Evolutionary conservation across 2,329 filamentous ascomycete genomes (phyloP).

Genomic region (Paramyrothecium sp.): DNA sequence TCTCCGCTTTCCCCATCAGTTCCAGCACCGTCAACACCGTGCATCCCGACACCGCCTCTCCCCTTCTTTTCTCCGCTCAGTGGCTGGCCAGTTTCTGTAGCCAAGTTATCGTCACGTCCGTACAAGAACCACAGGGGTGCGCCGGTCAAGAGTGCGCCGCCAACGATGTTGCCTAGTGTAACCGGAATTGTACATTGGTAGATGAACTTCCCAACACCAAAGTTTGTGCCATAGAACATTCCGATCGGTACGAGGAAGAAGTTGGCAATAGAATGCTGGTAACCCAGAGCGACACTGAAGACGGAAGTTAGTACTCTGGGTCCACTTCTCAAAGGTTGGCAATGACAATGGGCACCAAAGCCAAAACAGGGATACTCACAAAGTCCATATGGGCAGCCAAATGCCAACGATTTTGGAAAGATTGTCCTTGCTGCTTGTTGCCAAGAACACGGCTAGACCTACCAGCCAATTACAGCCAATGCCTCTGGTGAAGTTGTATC

Average conservation of each 20-base stretch:
- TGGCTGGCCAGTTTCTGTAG: constrained; percentile 1
- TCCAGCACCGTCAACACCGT: neutral
- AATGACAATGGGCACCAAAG: neutral
- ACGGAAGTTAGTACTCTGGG: neutral
- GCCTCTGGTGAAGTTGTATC: neutral
- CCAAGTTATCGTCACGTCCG: neutral
- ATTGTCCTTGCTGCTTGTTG: constrained; percentile 1
- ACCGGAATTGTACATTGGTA: neutral
- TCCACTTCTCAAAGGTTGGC: neutral
- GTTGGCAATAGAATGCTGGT: neutral
- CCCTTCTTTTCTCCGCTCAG: neutral
- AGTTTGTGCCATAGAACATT: constrained; percentile 1
- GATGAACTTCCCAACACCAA: neutral
- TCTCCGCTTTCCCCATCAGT: neutral
- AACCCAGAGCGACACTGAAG: neutral
- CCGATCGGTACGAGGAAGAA: constrained; percentile 2
- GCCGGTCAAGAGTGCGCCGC: neutral
- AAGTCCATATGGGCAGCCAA: neutral
- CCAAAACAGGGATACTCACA: neutral
- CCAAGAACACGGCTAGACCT: neutral
- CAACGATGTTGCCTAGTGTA: neutral
- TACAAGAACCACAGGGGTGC: neutral
- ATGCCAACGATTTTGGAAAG: constrained; percentile 1
- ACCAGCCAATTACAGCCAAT: constrained; percentile 1
- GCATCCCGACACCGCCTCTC: neutral